Evolutionary conservation across 2,329 filamentous ascomycete species (phyloP), one percentile per base, ranked within the genome.

Genomic region (Aureobasidium vineae): DNA sequence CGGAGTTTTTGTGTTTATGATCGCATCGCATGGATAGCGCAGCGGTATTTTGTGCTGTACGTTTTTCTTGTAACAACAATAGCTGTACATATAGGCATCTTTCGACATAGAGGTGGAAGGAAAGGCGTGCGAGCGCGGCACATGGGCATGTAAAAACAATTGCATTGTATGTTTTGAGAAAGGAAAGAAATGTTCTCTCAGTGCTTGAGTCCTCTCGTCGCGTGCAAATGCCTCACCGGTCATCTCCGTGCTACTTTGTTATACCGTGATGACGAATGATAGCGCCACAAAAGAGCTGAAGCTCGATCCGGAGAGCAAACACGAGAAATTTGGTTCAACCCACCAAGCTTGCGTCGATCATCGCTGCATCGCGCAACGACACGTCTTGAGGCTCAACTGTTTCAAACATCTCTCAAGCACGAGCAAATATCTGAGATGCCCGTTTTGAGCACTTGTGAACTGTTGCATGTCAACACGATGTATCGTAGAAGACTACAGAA

Each of bases 51-150:
- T 52, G 49, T 33, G 36, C 16, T 45, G 31, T 43, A 13, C 19
- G 7, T 19, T 21, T 53, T 36, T 53, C 50, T 28, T 53, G 50
- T 53, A 53, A 36, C 31, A 53, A 36, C 50, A 53, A 59, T 45
- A 43, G 40, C 16, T 64, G 61, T 64, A 64, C 61, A 53, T 54
- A 64, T 53, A 64, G 47, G 28, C 47, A 43, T 64, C 23, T 52
- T 33, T 23, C n/a, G 50, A n/a, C 43, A 61, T 61, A 61, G 31
- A 53, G 31, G 11, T n/a, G 31, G 50, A 36, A 36, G 19, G 16
- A 5, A n/a, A 36, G 31, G 43, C 50, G 19, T 36, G 50, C 50
- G n/a, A 53, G 50, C 31, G 50, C 19, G 13, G 43, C 43, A 47
- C 31, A 36, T 36, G 21, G 31, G 31, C 31, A 36, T 53, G 50